These are phyloP conservation scores for Lanmaoa rubissima DNA, from an alignment of 768 basidiomycete genomes.

Conservation along the genomic window DNA sequence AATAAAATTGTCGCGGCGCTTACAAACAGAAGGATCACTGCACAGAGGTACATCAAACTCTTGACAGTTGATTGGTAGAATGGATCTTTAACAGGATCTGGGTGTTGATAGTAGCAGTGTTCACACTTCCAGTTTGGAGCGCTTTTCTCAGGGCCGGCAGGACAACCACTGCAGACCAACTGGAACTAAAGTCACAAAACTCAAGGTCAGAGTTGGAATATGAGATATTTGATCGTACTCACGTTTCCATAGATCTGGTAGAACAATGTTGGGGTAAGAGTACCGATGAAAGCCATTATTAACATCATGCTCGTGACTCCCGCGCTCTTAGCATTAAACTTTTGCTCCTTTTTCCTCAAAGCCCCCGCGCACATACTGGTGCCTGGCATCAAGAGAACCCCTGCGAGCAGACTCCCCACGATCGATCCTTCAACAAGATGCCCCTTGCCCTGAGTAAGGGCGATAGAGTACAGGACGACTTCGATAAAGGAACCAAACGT, in stretches of 20 bases:
- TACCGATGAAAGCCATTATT: constrained; percentile 99
- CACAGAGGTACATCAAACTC: constrained; percentile 94
- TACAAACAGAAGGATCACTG: constrained; percentile 84
- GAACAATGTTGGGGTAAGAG: constrained; percentile 91
- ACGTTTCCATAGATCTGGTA: constrained; percentile 98
- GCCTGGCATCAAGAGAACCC: constrained; percentile 96
- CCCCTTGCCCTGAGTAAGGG: constrained; percentile 87
- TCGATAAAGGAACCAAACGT: constrained; percentile 99
- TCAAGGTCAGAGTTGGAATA: constrained; percentile 6
- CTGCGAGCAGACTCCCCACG: constrained; percentile 91
- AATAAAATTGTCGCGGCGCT: constrained; percentile 33
- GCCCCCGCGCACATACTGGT: constrained; percentile 94
- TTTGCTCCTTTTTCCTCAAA: constrained; percentile 87
- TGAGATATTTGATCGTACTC: constrained; percentile 35
- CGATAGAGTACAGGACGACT: constrained; percentile 89
- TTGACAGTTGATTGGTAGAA: constrained; percentile 98
- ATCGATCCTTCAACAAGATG: constrained; percentile 96
- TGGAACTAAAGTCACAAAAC: constrained; percentile 62
- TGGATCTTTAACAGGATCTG: constrained; percentile 88
- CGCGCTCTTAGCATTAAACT: constrained; percentile 98
- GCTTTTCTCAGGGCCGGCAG: constrained; percentile 31
- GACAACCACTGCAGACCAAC: constrained; percentile 81
- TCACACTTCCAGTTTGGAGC: constrained; percentile 73
- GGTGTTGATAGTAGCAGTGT: constrained; percentile 93
- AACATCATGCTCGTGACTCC: constrained; percentile 99